A percentile compares a stretch with the other conserved stretches of the same genome.
Evolutionary conservation across 257 asterid genomes (phyloP).

Genomic region (Rehmannia glutinosa): DNA sequence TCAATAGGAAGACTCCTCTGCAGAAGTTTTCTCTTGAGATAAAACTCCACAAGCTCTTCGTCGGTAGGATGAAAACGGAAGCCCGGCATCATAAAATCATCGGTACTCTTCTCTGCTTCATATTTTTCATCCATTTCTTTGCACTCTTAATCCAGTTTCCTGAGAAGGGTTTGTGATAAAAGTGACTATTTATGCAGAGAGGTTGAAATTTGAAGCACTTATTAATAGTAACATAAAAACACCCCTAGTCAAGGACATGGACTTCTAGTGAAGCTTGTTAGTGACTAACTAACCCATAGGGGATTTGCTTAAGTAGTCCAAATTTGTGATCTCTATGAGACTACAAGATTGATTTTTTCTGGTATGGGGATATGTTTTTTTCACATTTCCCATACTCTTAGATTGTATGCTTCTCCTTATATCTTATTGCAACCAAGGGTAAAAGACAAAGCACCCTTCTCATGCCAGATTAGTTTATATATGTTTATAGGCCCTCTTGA

Average conservation of each 20-base stretch:
- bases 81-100: constrained; percentile 75
- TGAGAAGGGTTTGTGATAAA: no score
- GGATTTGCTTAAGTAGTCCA: no score
- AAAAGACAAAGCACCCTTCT: constrained; percentile 67
- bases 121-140: constrained; percentile 41
- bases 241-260: no score
- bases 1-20: constrained; percentile 63
- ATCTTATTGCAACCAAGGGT: constrained; percentile 35
- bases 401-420: constrained; percentile 35
- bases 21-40: constrained; percentile 61
- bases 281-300: no score
- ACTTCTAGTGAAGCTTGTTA: no score
- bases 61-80: constrained; percentile 87
- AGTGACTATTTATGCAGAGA: no score
- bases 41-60: constrained; percentile 77
- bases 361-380: constrained; percentile 44
- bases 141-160: no score
- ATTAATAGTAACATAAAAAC: no score
- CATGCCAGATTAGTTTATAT: constrained; percentile 22
- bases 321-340: constrained; percentile 52
- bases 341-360: no score
- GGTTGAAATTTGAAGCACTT: no score
- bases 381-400: constrained; percentile 32
- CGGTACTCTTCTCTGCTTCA: constrained; percentile 47
- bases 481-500: not conserved